These are phyloP conservation scores for Penicillium sp. DNA, from an alignment of 2,329 filamentous ascomycete genomes.

Conservation along the genomic window DNA sequence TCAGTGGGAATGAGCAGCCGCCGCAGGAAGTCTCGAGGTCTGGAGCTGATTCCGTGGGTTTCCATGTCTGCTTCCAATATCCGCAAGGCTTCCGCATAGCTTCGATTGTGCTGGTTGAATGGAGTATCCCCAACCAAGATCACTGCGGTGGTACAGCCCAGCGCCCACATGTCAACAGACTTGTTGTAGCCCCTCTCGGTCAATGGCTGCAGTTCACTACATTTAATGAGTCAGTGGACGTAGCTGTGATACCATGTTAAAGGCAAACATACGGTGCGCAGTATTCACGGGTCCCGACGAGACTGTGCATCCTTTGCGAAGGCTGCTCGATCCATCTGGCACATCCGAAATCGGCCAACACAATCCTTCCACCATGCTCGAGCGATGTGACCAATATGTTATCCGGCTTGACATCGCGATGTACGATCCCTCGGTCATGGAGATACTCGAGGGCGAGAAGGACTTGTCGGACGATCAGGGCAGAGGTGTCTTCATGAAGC, in stretches of 20 bases:
- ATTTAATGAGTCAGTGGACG: not conserved
- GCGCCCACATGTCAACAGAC: conserved; percentile 57
- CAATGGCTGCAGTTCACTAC: conserved; percentile 22
- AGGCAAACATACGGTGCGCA: conserved; percentile 50
- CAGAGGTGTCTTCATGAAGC: conserved; percentile 47
- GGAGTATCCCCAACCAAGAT: conserved; percentile 48
- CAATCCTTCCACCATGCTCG: conserved; percentile 45
- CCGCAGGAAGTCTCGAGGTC: conserved; percentile 50
- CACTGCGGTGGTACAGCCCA: conserved; percentile 51
- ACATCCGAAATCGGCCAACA: conserved; percentile 58
- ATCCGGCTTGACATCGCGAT: conserved; percentile 59
- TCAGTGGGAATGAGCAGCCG: conserved; percentile 48
- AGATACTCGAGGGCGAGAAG: conserved; percentile 54
- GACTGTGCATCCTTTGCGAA: conserved; percentile 46
- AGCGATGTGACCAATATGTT: conserved; percentile 56
- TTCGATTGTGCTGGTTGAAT: conserved; percentile 33
- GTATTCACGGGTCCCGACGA: conserved; percentile 53
- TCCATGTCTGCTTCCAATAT: conserved; percentile 39
- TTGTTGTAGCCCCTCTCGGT: conserved; percentile 47
- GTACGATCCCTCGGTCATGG: conserved; percentile 51
- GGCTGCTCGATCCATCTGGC: conserved; percentile 35
- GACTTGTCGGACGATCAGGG: conserved; percentile 51
- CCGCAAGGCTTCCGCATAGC: conserved; percentile 37
- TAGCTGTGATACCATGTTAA: no score
- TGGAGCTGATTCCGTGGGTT: conserved; percentile 40